A percentile compares a stretch with the other conserved stretches of the same genome.
phyloP scores from a whole-genome alignment of 805 yeast genomes.

The Wickerhamiella bombiphila region DNA sequence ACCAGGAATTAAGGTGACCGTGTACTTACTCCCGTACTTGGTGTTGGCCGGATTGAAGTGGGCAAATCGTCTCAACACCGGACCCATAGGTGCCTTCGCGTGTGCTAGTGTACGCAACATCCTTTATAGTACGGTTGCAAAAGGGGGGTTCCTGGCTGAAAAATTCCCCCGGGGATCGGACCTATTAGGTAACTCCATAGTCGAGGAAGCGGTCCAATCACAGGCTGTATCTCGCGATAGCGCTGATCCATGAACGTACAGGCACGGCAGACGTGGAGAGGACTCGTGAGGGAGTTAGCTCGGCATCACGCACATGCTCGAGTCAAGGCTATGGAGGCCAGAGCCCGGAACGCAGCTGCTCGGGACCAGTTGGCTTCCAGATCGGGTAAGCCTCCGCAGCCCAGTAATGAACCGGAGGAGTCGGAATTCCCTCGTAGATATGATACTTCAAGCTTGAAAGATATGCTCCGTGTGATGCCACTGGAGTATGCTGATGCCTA shows the following conservation, averaged over 20 bases:
- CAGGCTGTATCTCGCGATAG: too few species aligned
- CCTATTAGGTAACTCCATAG: too few species aligned
- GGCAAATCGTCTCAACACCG: conserved; percentile 7
- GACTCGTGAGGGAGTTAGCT: conserved; percentile 1
- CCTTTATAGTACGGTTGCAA: neutral
- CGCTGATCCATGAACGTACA: neutral
- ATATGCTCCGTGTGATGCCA: conserved; percentile 5
- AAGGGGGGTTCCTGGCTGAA: too few species aligned
- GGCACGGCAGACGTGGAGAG: neutral
- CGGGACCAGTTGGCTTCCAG: neutral
- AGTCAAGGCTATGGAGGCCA: neutral
- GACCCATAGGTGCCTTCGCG: too few species aligned
- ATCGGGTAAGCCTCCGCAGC: neutral
- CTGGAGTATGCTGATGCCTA: conserved; percentile 4
- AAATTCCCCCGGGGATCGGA: conserved; percentile 1
- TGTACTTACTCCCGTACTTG: conserved; percentile 76
- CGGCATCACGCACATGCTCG: conserved; percentile 1
- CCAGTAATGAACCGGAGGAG: neutral
- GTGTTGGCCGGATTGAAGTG: conserved; percentile 13
- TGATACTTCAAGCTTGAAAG: conserved; percentile 13
- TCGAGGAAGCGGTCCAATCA: too few species aligned
- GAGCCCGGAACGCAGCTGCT: neutral
- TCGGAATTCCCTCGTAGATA: conserved; percentile 4
- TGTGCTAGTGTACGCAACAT: neutral
- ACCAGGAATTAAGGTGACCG: conserved; percentile 88